Conservation (phyloP, 768 basidiomycete species). For the Boletus vinaceobasis region DNA sequence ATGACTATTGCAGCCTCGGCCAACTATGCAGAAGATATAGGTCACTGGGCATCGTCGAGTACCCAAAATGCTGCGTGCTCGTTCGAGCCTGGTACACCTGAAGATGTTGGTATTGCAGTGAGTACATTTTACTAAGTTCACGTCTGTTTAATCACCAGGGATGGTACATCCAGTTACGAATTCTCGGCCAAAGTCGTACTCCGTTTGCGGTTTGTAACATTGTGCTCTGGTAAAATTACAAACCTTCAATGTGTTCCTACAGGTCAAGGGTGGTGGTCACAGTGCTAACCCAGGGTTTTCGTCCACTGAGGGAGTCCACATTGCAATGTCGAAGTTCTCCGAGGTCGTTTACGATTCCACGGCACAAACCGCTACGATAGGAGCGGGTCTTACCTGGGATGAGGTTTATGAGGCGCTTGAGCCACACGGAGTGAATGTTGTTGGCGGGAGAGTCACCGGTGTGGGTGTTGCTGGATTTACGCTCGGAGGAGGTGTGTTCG, state of each 20-base stretch:
- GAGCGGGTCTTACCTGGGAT: conserved; percentile 54
- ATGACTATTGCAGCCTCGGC: conserved; percentile 1
- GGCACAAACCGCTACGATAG: conserved; percentile 38
- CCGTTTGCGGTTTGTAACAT: conserved; percentile 22
- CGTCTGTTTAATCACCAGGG: neutral
- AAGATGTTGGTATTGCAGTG: conserved; percentile 51
- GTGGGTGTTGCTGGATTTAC: conserved; percentile 56
- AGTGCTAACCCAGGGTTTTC: conserved; percentile 51
- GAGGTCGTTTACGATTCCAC: conserved; percentile 35
- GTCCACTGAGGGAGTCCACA: conserved; percentile 55
- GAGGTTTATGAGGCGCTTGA: conserved; percentile 52
- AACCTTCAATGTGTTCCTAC: too few relatives aligned
- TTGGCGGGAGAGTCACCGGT: conserved; percentile 51
- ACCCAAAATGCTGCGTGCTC: conserved; percentile 45
- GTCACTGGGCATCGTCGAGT: conserved; percentile 53
- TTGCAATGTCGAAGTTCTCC: conserved; percentile 49
- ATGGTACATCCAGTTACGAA: conserved; percentile 2
- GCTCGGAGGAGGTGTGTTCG: conserved; percentile 49
- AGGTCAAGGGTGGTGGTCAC: conserved; percentile 67
- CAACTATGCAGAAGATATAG: conserved; percentile 40
- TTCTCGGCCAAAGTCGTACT: conserved; percentile 41
- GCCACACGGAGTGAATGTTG: conserved; percentile 48
- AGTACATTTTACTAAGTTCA: neutral
- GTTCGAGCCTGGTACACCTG: conserved; percentile 48
- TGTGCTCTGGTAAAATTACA: neutral